A percentile compares a stretch with the other conserved stretches of the same genome.
phyloP scores from a whole-genome alignment of 495 filamentous ascomycete species.

The Penicillium pulvis region DNA sequence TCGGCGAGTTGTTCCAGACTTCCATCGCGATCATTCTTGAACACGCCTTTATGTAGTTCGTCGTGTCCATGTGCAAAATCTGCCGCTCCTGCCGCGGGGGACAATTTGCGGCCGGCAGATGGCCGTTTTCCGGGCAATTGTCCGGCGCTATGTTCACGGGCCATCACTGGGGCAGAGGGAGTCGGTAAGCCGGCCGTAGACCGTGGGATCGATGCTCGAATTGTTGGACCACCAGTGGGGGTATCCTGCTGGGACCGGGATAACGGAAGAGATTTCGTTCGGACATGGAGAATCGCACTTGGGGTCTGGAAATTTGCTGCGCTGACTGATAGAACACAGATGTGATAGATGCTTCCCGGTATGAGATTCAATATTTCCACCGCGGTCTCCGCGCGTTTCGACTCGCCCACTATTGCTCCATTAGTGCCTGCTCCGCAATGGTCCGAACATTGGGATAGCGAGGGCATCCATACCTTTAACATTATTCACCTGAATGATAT shows the following conservation, averaged over 20 bases:
- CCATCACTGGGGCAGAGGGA: constrained; percentile 55
- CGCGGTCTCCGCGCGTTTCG: constrained; percentile 79
- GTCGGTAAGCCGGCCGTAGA: constrained; percentile 56
- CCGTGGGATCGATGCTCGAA: constrained; percentile 46
- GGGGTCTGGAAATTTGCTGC: constrained; percentile 88
- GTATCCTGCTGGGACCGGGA: constrained; percentile 55
- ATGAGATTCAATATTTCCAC: constrained; percentile 85
- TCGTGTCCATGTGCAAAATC: constrained; percentile 45
- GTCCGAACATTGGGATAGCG: neutral
- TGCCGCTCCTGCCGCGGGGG: constrained; percentile 65
- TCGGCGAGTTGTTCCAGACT: constrained; percentile 64
- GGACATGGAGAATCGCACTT: constrained; percentile 79
- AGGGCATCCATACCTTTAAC: constrained; percentile 72
- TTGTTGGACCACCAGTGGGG: constrained; percentile 39
- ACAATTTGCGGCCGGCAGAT: constrained; percentile 71
- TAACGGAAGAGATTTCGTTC: constrained; percentile 63
- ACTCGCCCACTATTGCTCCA: constrained; percentile 75
- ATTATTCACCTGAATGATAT: constrained; percentile 91
- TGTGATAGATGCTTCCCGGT: constrained; percentile 85
- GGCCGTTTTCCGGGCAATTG: constrained; percentile 62
- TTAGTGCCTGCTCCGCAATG: constrained; percentile 13
- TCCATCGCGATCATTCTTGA: constrained; percentile 36
- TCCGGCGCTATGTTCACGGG: constrained; percentile 62
- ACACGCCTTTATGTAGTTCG: constrained; percentile 37
- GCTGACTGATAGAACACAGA: constrained; percentile 87